Evolutionary conservation across 2,329 filamentous ascomycete genomes (phyloP), one percentile per base, ranked within the genome.

Genomic region (Xylaria sp.): DNA sequence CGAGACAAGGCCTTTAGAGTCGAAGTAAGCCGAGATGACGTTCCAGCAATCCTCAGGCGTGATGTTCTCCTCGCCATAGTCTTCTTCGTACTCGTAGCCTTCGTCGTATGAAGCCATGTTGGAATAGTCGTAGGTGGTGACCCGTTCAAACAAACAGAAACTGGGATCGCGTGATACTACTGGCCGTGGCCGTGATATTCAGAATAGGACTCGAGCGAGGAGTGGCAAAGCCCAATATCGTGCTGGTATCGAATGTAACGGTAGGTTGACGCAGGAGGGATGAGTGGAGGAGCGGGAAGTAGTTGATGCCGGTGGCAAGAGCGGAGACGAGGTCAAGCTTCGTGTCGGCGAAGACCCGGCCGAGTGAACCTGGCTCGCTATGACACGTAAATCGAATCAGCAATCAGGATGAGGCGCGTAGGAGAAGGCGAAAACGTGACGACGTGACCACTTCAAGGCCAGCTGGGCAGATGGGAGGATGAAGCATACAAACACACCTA

Each of bases 21-120:
- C 91, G 78, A 99, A 99, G 80, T 97, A 97, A 8, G 94, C 90
- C 59, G 90, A 92, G 73, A 99, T 97, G 71, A 97, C 93, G 66
- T 89, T 90, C 94, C 95, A 99, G 80, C 92, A 97, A 77, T 99
- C 95, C 79, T 97, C 94, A 62, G 92, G 91, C 30, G 92, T 96
- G 78, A 97, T 96, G 68, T 80, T 84, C 42, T 84, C 86, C 63
- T 89, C 86, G 60, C 83, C 85, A 69, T 88, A 89, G 65, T 86
- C 84, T 64, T 83, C 83, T 66, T 86, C 84, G 62, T 88, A 87
- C 72, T 91, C 90, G 64, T 86, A 83, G 55, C 83, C 80, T 58
- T 84, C 81, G 58, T 83, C 81, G 74, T 84, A 83, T 61, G 81
- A 80, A 34, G 80, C 80, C 81, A 84, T 83, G 66, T 44, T 63